Evolutionary conservation across 345 rosid genomes (phyloP).

Genomic region (Melastoma malabathricum): DNA sequence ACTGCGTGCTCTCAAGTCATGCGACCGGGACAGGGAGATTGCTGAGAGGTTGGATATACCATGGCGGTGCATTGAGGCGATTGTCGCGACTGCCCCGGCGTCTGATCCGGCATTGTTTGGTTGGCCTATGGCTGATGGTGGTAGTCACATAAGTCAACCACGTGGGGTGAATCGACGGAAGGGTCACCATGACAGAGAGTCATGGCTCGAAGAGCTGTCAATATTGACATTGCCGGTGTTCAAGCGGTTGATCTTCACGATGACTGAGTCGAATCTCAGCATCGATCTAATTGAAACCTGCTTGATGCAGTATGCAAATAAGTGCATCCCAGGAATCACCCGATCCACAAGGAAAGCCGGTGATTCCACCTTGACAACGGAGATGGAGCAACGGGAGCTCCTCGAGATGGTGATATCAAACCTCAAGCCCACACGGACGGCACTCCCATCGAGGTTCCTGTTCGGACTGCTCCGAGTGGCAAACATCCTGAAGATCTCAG

Average conservation of each 20-base stretch:
- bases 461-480: slow-evolving; percentile 68
- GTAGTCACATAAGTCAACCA: too few relatives aligned
- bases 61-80: slow-evolving; percentile 51
- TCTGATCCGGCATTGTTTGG: slow-evolving; percentile 69
- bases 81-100: slow-evolving; percentile 50
- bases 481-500: slow-evolving; percentile 70
- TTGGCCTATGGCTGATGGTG: slow-evolving; percentile 73
- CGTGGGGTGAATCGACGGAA: slow-evolving; percentile 17
- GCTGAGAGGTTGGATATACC: slow-evolving; percentile 52
- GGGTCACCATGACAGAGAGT: slow-evolving; percentile 22
- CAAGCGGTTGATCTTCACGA: slow-evolving; percentile 39
- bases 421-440: slow-evolving; percentile 41
- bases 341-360: slow-evolving; percentile 57
- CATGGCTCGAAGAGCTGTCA: slow-evolving; percentile 69
- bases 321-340: slow-evolving; percentile 64
- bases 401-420: slow-evolving; percentile 48
- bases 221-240: slow-evolving; percentile 42
- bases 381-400: slow-evolving; percentile 66
- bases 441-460: slow-evolving; percentile 30
- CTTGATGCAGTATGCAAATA: slow-evolving; percentile 64
- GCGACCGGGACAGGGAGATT: slow-evolving; percentile 37
- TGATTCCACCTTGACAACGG: slow-evolving; percentile 18
- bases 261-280: slow-evolving; percentile 44
- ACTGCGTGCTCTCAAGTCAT: slow-evolving; percentile 61
- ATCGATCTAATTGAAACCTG: slow-evolving; percentile 65